Percentiles rank a stretch among this genome's conserved stretches.
These are phyloP conservation scores for Aspergillus cristatus DNA, from an alignment of 495 filamentous ascomycete species.

Conservation along the genomic window DNA sequence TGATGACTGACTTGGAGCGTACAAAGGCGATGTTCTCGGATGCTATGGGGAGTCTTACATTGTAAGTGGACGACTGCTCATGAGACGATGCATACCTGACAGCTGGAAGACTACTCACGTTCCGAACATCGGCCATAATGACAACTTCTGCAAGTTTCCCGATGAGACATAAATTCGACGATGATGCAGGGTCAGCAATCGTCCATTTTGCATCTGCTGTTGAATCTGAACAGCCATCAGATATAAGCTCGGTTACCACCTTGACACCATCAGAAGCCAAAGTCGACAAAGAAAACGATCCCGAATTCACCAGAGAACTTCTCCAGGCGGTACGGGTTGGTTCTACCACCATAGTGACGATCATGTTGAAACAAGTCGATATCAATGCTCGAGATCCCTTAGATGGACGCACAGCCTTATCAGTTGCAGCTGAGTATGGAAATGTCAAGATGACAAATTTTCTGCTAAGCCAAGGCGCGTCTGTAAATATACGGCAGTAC, in stretches of 20 bases:
- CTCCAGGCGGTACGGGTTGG: background rate
- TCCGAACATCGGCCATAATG: background rate
- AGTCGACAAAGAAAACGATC: background rate
- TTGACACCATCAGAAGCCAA: background rate
- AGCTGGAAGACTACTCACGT: background rate
- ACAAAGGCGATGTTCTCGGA: constrained; percentile 2
- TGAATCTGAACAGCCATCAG: background rate
- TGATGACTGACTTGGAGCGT: constrained; percentile 1
- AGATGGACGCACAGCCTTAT: constrained; percentile 2
- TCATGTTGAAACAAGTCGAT: background rate
- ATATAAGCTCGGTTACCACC: background rate
- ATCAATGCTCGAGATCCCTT: background rate
- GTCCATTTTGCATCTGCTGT: background rate
- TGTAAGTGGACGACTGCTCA: background rate
- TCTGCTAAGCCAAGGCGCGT: background rate
- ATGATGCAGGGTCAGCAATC: background rate
- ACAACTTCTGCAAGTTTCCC: background rate
- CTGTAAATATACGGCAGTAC: constrained; percentile 1
- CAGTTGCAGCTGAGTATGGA: background rate
- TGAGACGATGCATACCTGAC: background rate
- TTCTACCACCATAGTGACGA: background rate
- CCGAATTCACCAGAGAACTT: background rate
- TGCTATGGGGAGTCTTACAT: constrained; percentile 2
- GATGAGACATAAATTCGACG: background rate
- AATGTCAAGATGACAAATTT: background rate